Conservation (phyloP, 208 protist genomes). For the Wallacemonas collosoma region DNA sequence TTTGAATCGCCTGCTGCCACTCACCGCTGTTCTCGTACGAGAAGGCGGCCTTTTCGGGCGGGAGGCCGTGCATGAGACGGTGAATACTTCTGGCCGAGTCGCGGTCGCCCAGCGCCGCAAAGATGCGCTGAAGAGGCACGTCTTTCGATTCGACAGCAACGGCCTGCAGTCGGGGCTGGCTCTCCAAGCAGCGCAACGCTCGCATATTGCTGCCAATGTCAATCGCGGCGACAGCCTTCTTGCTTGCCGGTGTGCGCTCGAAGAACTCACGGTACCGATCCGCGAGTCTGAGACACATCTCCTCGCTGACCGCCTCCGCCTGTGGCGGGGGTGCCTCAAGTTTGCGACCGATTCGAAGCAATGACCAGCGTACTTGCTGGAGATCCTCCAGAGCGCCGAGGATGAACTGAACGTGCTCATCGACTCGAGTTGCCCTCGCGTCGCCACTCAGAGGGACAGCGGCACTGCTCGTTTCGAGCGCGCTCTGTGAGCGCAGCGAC, state of each 20-base stretch:
- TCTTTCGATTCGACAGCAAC: slow-evolving; percentile 21
- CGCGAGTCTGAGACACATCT: slow-evolving; percentile 32
- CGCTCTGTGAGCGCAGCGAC: slow-evolving; percentile 53
- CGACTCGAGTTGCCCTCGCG: slow-evolving; percentile 25
- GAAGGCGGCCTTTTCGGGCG: slow-evolving; percentile 66
- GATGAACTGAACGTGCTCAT: slow-evolving; percentile 76
- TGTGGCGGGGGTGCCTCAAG: slow-evolving; percentile 4
- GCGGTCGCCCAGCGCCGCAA: slow-evolving; percentile 75
- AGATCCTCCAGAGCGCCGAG: slow-evolving; percentile 73
- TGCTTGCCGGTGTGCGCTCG: slow-evolving; percentile 34
- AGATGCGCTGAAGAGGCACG: slow-evolving; percentile 78
- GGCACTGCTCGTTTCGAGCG: slow-evolving; percentile 15
- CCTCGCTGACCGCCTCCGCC: not conserved
- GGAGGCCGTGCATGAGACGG: slow-evolving; percentile 31
- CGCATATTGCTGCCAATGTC: slow-evolving; percentile 76
- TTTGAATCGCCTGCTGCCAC: slow-evolving; percentile 71
- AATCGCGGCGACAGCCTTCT: slow-evolving; percentile 51
- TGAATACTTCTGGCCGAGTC: slow-evolving; percentile 82
- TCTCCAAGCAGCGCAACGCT: slow-evolving; percentile 75
- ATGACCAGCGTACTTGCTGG: slow-evolving; percentile 53
- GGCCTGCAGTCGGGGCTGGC: slow-evolving; percentile 36
- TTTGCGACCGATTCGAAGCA: slow-evolving; percentile 33
- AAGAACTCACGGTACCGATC: slow-evolving; percentile 48
- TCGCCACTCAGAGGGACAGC: not conserved
- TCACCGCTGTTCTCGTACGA: slow-evolving; percentile 88